Conservation (phyloP, 768 basidiomycete species). For the Ramaria rubella region DNA sequence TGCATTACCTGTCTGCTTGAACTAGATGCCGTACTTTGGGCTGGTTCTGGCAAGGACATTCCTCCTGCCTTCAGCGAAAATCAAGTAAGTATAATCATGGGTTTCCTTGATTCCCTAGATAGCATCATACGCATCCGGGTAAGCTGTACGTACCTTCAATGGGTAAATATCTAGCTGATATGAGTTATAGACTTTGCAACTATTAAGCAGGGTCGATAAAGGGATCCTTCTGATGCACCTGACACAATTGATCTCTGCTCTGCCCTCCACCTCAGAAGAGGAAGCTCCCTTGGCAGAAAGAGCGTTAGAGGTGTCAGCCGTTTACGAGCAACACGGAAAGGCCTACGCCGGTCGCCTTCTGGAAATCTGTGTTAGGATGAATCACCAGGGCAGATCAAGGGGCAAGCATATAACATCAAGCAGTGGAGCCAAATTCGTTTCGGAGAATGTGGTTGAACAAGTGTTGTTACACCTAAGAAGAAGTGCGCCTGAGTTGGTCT, state of each 20-base stretch:
- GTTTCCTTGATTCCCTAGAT: slow-evolving; percentile 56
- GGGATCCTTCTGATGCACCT: slow-evolving; percentile 53
- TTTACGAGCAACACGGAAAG: slow-evolving; percentile 34
- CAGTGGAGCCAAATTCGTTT: slow-evolving; percentile 31
- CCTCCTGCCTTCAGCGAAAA: slow-evolving; percentile 55
- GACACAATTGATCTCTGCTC: slow-evolving; percentile 33
- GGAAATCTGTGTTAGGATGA: slow-evolving; percentile 32
- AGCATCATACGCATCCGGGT: slow-evolving; percentile 53
- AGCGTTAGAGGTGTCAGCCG: slow-evolving; percentile 18
- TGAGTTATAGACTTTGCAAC: slow-evolving; percentile 45
- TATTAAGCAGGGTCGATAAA: slow-evolving; percentile 53
- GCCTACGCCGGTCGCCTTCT: slow-evolving; percentile 38
- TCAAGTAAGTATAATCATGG: slow-evolving; percentile 72
- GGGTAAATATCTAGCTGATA: background rate
- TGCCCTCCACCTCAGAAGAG: slow-evolving; percentile 21
- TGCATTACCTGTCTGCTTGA: slow-evolving; percentile 61
- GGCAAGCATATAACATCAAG: slow-evolving; percentile 19
- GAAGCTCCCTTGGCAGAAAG: background rate
- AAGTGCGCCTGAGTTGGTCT: slow-evolving; percentile 32
- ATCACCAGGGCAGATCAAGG: slow-evolving; percentile 34
- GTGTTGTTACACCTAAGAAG: slow-evolving; percentile 45
- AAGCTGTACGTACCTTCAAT: slow-evolving; percentile 12
- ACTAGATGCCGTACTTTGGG: slow-evolving; percentile 57
- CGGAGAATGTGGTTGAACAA: slow-evolving; percentile 52
- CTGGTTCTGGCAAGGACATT: slow-evolving; percentile 41